These are phyloP conservation scores for Neoboletus subvelutipes DNA, from an alignment of 768 basidiomycete genomes.

Conservation along the genomic window DNA sequence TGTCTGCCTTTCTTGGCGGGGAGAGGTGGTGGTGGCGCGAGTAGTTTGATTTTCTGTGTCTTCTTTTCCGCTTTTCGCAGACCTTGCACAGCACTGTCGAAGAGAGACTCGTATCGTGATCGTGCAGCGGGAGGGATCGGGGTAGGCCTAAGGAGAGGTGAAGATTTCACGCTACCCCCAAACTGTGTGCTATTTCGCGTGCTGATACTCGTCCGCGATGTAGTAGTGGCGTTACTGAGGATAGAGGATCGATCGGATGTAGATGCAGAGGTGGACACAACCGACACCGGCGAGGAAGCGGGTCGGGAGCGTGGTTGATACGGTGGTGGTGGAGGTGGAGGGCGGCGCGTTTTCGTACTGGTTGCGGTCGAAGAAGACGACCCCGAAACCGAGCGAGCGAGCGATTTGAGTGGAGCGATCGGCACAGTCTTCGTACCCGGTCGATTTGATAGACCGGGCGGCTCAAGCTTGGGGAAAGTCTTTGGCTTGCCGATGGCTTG, in stretches of 20 bases:
- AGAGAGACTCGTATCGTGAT: constrained; percentile 66
- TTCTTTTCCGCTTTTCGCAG: constrained; percentile 40
- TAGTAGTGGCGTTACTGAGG: constrained; percentile 45
- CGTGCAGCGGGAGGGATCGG: constrained; percentile 67
- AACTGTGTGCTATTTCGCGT: constrained; percentile 30
- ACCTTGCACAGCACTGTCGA: constrained; percentile 57
- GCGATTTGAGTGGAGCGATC: constrained; percentile 29
- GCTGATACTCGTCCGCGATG: constrained; percentile 40
- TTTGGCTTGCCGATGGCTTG: constrained; percentile 39
- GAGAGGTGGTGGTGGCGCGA: constrained; percentile 38
- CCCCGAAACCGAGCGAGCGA: constrained; percentile 34
- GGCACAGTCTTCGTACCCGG: constrained; percentile 27
- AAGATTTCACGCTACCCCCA: constrained; percentile 17
- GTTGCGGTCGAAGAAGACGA: constrained; percentile 38
- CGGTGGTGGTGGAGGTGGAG: constrained; percentile 37
- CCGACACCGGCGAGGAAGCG: constrained; percentile 38
- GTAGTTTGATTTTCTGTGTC: constrained; percentile 25
- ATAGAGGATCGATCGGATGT: constrained; percentile 66
- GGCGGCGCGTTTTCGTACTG: constrained; percentile 41
- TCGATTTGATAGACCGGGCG: constrained; percentile 51
- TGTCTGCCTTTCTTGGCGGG: constrained; percentile 46
- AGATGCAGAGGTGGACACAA: constrained; percentile 39
- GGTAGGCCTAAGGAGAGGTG: constrained; percentile 50
- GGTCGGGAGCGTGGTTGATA: constrained; percentile 28
- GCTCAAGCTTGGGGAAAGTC: constrained; percentile 29